Conservation (phyloP, 1,284 basidiomycete species). For the Stereum hirsutum region DNA sequence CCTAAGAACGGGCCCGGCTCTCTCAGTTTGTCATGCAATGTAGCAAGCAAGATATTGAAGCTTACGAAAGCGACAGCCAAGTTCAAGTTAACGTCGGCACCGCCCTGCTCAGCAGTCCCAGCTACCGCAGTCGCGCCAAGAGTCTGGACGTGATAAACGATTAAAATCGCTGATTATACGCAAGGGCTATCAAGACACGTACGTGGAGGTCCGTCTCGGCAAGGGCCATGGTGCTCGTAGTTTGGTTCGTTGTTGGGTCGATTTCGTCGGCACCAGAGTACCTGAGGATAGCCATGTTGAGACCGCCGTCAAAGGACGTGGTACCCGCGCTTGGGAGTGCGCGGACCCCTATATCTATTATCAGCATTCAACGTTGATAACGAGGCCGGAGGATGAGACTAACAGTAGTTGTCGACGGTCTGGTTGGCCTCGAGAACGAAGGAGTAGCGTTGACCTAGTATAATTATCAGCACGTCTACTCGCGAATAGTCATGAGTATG, state of each 20-base stretch:
- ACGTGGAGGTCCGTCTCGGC: slow-evolving; percentile 20
- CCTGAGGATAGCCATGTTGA: slow-evolving; percentile 44
- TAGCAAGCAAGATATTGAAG: neutral
- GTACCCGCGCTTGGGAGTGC: slow-evolving; percentile 5
- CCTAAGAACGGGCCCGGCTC: slow-evolving; percentile 2
- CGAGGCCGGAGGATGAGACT: neutral
- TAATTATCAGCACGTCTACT: neutral
- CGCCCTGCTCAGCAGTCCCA: slow-evolving; percentile 17
- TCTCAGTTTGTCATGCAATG: neutral
- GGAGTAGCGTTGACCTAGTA: slow-evolving; percentile 26
- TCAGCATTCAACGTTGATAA: neutral
- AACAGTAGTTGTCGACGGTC: slow-evolving; percentile 31
- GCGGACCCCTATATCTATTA: slow-evolving; percentile 14
- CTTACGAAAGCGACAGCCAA: slow-evolving; percentile 17
- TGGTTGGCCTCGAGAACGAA: slow-evolving; percentile 28
- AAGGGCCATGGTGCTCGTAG: slow-evolving; percentile 13
- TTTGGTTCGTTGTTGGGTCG: slow-evolving; percentile 32
- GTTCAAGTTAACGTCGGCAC: slow-evolving; percentile 21
- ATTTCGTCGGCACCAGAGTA: slow-evolving; percentile 33
- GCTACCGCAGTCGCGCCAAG: slow-evolving; percentile 13
- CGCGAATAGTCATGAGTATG: neutral
- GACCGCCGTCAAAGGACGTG: slow-evolving; percentile 20
- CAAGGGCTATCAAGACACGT: neutral
- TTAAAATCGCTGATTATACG: no score
- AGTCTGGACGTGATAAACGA: neutral